Conservation (phyloP, 179 eudicot genomes). For the Drosera spatulata region DNA sequence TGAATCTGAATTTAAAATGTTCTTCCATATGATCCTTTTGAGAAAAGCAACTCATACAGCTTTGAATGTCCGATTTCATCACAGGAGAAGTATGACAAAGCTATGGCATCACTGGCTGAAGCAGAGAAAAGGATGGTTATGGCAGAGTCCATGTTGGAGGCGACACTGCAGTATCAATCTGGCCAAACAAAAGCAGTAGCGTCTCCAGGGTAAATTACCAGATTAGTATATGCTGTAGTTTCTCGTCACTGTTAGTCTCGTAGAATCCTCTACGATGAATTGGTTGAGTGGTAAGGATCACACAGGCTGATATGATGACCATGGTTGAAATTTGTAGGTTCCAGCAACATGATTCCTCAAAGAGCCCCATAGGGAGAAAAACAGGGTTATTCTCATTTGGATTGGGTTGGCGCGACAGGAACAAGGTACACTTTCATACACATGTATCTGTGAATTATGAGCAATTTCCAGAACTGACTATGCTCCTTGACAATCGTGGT, state of each 20-base stretch:
- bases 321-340: constrained; percentile 20
- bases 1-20: no score
- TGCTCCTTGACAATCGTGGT: no score
- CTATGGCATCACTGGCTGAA: constrained; percentile 43
- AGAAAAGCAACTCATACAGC: no score
- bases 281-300: no score
- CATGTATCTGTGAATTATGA: not conserved
- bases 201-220: constrained; percentile 44
- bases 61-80: constrained; percentile 3
- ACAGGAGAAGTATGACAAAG: constrained; percentile 72
- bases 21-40: no score
- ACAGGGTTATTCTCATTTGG: constrained; percentile 60
- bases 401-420: constrained; percentile 69
- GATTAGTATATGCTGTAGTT: not conserved
- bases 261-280: no score
- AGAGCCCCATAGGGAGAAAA: constrained; percentile 23
- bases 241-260: no score
- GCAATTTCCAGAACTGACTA: no score
- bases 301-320: no score
- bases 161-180: constrained; percentile 65
- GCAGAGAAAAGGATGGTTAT: constrained; percentile 70
- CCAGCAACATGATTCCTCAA: constrained; percentile 26
- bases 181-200: constrained; percentile 57
- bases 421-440: constrained; percentile 31
- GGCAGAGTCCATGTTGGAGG: constrained; percentile 82